Percentiles rank a stretch among this genome's conserved stretches.
These are phyloP conservation scores for Knoxdaviesia capensis DNA, from an alignment of 2,329 filamentous ascomycete species.

Conservation along the genomic window DNA sequence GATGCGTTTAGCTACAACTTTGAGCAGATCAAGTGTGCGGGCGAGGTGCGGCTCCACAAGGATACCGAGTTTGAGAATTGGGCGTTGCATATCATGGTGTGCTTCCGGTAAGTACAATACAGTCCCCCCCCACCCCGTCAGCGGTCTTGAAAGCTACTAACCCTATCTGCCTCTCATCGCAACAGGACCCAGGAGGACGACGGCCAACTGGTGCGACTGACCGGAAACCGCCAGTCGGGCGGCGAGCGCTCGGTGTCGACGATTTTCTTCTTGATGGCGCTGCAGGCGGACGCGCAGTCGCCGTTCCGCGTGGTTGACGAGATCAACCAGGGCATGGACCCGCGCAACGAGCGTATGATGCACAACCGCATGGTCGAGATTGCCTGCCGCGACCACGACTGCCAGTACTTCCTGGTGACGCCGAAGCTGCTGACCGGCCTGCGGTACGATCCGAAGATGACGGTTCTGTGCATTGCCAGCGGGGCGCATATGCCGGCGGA, in stretches of 20 bases:
- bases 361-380: conserved; percentile 98
- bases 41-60: conserved; percentile 75
- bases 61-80: conserved; percentile 86
- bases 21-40: conserved; percentile 80
- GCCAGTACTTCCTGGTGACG: conserved; percentile 90
- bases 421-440: conserved; percentile 79
- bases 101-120: conserved; percentile 50
- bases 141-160: neutral
- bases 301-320: conserved; percentile 98
- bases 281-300: conserved; percentile 81
- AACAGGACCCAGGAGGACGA: conserved; percentile 5
- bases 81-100: conserved; percentile 86
- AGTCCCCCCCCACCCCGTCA: neutral
- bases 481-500: conserved; percentile 51
- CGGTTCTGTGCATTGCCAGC: conserved; percentile 79
- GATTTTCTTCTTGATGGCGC: conserved; percentile 96
- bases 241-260: conserved; percentile 92
- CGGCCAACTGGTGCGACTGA: conserved; percentile 24
- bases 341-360: conserved; percentile 92
- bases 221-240: conserved; percentile 85
- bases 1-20: conserved; percentile 88
- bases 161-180: neutral
- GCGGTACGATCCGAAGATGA: conserved; percentile 79
- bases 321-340: conserved; percentile 99
- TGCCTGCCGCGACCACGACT: conserved; percentile 65